Evolutionary conservation across 2,329 filamentous ascomycete genomes (phyloP).

Genomic region (Lachnellula subtilissima): DNA sequence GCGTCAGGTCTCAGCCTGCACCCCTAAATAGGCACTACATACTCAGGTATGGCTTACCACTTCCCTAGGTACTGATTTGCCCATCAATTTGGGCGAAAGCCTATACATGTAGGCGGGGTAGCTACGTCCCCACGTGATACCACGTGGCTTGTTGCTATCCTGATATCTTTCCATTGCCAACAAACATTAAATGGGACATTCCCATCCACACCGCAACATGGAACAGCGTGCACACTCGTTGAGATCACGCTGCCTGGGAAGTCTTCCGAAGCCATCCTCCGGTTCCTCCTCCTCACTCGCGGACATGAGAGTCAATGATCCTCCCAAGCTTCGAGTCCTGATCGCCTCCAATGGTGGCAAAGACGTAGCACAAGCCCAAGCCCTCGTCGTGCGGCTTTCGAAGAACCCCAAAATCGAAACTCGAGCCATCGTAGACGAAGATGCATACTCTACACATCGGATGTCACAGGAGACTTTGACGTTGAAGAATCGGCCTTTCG

Average conservation of each 20-base stretch:
- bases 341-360: slow-evolving; percentile 61
- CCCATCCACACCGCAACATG: slow-evolving; percentile 10
- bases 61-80: too few relatives aligned
- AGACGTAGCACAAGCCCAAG: slow-evolving; percentile 61
- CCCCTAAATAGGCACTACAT: too few relatives aligned
- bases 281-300: slow-evolving; percentile 23
- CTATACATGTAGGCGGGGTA: too few relatives aligned
- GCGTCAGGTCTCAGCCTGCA: too few relatives aligned
- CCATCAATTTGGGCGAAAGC: too few relatives aligned
- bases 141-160: too few relatives aligned
- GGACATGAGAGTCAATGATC: slow-evolving; percentile 43
- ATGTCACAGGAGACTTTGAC: slow-evolving; percentile 59
- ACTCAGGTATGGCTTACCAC: too few relatives aligned
- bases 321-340: slow-evolving; percentile 53
- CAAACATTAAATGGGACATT: background rate
- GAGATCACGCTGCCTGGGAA: slow-evolving; percentile 9
- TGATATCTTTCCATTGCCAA: background rate
- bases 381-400: slow-evolving; percentile 62
- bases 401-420: slow-evolving; percentile 59
- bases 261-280: slow-evolving; percentile 13
- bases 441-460: slow-evolving; percentile 45
- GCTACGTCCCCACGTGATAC: too few relatives aligned
- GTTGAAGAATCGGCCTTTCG: slow-evolving; percentile 49
- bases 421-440: slow-evolving; percentile 60
- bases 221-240: slow-evolving; percentile 14